Base-by-base conservation (phyloP, 805 yeast species). In the Spathaspora girioi region DNA sequence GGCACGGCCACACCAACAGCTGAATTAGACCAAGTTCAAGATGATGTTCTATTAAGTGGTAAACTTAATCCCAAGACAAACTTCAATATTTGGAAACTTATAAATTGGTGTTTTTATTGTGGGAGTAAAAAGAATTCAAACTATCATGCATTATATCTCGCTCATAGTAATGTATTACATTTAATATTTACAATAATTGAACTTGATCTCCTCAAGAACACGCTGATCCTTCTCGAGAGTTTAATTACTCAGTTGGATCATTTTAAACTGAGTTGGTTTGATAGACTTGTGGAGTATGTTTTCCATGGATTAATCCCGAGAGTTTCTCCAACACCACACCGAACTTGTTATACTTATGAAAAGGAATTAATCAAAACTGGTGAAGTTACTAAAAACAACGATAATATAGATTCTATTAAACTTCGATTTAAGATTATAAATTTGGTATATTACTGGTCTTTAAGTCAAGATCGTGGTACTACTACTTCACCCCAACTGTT, bases 101-200 rank as follows among this genome's bases (percentile, higher is more conserved):
- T 70, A 11, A 61, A 63, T 38, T 73, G 77, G 77, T 54, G 69
- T 10, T 68, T 70, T 45, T 59, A 59, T 54, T 73, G 77, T 56
- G 72, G 73, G 7, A 66, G 66, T 26, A 50, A 55, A 49, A 11
- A 51, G 6, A 51, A 43, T 35, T 56, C 66, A 1, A 51, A 55
- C 31, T 63, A 59, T 43, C 69, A 67, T 52, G 29, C 45, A 5
- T 56, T 68, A n/a, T 71, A 63, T 50, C 26, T 29, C 10, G 50
- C 67, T 7, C 66, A 68, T 32, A 50, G 52, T 6, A 56, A 54
- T 10, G 49, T 63, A 6, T 40, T 70, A 9, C 17, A 41, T 15
- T 44, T 62, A 11, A 43, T 69, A 6, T 58, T 67, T 32, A 63
- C 56, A 14, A 52, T 68, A 47, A 47, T 64, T 40, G 54, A 50